A percentile compares a stretch with the other conserved stretches of the same genome.
phyloP scores from a whole-genome alignment of 768 basidiomycete species.

The Mycena chlorophos region DNA sequence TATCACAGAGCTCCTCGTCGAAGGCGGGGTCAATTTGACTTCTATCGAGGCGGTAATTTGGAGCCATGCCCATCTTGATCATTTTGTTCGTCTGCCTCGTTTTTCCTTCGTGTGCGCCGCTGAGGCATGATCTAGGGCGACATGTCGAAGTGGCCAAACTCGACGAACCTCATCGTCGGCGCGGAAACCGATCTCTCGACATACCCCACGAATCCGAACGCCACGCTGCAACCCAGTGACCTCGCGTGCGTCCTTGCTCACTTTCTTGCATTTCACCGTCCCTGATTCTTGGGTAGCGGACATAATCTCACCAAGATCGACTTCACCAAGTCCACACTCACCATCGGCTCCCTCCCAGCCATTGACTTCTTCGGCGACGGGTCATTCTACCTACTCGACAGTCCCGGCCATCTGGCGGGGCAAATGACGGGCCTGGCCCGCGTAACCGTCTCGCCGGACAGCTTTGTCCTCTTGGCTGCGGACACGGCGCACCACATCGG shows the following conservation, averaged over 20 bases:
- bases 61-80: not conserved
- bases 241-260: not conserved
- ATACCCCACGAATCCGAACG: not conserved
- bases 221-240: not conserved
- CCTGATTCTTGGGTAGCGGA: not conserved
- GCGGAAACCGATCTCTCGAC: not conserved
- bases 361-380: constrained; percentile 1
- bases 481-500: constrained; percentile 17
- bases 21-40: not conserved
- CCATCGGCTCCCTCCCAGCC: not conserved
- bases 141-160: not conserved
- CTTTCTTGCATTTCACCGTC: not conserved
- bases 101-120: too few relatives aligned
- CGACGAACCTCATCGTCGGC: not conserved
- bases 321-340: not conserved
- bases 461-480: not conserved
- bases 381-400: not conserved
- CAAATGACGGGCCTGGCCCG: not conserved
- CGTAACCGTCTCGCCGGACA: not conserved
- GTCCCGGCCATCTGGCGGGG: not conserved
- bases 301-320: not conserved
- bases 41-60: not conserved
- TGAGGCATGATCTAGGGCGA: too few relatives aligned
- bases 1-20: not conserved
- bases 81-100: not conserved